Conservation (phyloP, 192 early-diverging fungal genomes). For the Oehlia diaphana region DNA sequence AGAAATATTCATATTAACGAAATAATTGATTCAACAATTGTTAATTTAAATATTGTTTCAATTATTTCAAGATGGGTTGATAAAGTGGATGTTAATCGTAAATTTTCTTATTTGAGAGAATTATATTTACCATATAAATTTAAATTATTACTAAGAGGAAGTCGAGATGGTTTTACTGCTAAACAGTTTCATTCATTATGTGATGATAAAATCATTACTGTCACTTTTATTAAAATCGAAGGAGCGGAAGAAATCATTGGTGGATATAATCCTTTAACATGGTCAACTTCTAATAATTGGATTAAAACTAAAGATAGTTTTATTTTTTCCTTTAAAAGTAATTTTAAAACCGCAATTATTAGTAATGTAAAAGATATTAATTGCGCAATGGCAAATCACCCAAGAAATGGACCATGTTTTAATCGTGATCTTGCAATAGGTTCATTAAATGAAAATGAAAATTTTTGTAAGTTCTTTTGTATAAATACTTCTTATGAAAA, state of each 20-base stretch:
- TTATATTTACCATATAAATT: not conserved
- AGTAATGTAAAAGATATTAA: too few relatives aligned
- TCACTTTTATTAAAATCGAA: not conserved
- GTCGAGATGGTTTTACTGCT: not conserved
- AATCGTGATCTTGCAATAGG: not conserved
- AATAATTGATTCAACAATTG: not conserved
- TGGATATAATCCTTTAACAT: not conserved
- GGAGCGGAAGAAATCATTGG: not conserved
- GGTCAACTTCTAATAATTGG: not conserved
- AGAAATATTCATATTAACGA: not conserved
- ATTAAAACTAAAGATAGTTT: not conserved
- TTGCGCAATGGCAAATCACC: too few relatives aligned
- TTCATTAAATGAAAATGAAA: not conserved
- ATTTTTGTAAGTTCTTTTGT: not conserved
- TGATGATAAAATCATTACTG: not conserved
- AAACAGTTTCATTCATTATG: not conserved
- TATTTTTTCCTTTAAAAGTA: not conserved
- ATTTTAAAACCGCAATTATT: not conserved
- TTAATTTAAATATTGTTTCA: not conserved
- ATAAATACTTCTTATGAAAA: not conserved
- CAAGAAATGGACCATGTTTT: too few relatives aligned
- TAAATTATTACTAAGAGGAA: not conserved
- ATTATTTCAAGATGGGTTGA: not conserved
- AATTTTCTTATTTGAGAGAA: not conserved
- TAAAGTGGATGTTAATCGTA: not conserved